Evolutionary conservation across 2,329 filamentous ascomycete species (phyloP), one percentile per base, ranked within the genome.

Genomic region (Calonectria honghensis): DNA sequence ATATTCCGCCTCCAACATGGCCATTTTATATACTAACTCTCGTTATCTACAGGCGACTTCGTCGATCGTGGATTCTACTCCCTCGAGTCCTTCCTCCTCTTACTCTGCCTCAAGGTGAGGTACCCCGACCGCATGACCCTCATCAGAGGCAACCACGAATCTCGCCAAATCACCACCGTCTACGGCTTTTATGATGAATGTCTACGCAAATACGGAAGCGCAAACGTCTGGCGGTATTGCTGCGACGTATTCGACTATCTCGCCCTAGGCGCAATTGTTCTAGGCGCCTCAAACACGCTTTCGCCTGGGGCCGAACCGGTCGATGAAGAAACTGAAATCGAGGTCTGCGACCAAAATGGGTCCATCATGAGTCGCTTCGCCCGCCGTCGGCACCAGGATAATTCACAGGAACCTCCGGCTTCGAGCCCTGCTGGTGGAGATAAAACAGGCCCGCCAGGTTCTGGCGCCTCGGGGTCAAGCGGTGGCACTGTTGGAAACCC

Each of bases 141-240:
- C 52, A 98, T 98, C 82, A 92, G 96, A 77, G 96, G 96, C 77
- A 98, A 98, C 84, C 96, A 98, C 88, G 96, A 98, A 86, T 98
- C 96, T 57, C 93, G 96, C 73, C 96, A 98, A 85, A 98, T 98
- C 78, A 98, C 96, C 29, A 98, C 95, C 6, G 96, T 98, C 18
- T 98, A 98, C 84, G 96, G 96, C 76, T 98, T 98, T 88, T 98
- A 98, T 87, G 96, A 98, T 83, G 96, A 98, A 87, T 98, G 96
- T 82, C 89, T 98, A 77, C 91, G 96, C 69, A 98, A 98, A 86
- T 98, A 98, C 82, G 96, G 96, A 75, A 98, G 94, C 83, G 96
- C 96, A 48, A 98, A 98, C 81, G 96, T 98, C 1, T 98, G 96
- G 96, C 91, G 95, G 70, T 96, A 98, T 83, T 99, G 96, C 88